These are phyloP conservation scores for Acacia crassicarpa DNA, from an alignment of 306 rosid genomes.

Conservation along the genomic window DNA sequence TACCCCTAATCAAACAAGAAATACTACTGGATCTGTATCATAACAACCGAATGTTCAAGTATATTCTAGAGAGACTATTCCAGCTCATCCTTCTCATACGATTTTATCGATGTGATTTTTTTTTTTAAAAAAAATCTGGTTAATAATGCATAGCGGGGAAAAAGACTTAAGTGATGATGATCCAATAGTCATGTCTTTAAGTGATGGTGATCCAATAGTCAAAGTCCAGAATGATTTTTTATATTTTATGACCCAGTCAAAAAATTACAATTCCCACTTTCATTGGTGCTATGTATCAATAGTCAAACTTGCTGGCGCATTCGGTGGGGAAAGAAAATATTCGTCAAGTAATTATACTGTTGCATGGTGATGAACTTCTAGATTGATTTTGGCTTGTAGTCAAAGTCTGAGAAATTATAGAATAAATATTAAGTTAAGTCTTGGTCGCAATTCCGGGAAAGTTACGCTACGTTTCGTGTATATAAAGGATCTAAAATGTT, in stretches of 20 bases:
- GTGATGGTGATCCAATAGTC: not conserved
- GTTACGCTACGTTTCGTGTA: not conserved
- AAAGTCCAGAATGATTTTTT: not conserved
- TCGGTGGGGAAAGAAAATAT: not conserved
- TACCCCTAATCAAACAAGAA: not conserved
- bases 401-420: not conserved
- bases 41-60: too few relatives aligned
- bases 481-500: not conserved
- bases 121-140: not conserved
- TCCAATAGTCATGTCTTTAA: not conserved
- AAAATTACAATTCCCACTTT: not conserved
- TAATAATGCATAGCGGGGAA: not conserved
- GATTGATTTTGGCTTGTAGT: not conserved
- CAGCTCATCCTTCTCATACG: not conserved
- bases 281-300: not conserved
- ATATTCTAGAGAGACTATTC: not conserved
- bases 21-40: too few relatives aligned
- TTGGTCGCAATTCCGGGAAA: not conserved
- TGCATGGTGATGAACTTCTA: too few relatives aligned
- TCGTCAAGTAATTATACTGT: too few relatives aligned
- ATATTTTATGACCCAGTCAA: not conserved
- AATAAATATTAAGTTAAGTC: not conserved
- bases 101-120: too few relatives aligned
- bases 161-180: not conserved
- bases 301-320: not conserved